A percentile compares a stretch with the other conserved stretches of the same genome.
Conservation (phyloP, 2,329 filamentous ascomycete species). For the Cytospora paraplurivora region DNA sequence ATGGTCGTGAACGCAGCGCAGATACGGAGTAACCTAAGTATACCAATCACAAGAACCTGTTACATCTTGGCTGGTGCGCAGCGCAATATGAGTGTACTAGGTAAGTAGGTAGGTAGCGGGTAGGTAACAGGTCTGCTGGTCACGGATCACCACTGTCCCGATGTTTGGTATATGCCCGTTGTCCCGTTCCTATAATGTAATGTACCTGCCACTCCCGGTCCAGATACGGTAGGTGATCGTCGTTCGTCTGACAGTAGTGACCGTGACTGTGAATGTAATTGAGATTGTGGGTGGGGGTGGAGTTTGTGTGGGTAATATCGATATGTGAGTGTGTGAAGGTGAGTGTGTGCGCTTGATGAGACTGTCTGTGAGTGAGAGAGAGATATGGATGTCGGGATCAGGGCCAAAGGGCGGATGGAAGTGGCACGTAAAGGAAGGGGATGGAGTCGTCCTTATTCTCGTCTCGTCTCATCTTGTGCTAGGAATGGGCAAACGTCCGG, state of each 20-base stretch:
- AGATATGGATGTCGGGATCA: not conserved
- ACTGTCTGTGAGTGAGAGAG: no score
- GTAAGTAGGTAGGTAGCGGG: not conserved
- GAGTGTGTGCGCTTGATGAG: no score
- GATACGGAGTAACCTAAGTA: not conserved
- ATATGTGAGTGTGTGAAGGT: no score
- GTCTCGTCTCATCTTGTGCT: not conserved
- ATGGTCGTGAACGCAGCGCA: slow-evolving; percentile 41
- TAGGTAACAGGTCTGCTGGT: slow-evolving; percentile 16
- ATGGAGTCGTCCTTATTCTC: not conserved
- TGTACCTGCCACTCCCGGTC: not conserved
- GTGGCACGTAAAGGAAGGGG: not conserved
- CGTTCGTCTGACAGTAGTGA: not conserved
- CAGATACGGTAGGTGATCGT: not conserved
- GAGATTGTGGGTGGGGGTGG: not conserved
- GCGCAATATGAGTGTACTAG: not conserved
- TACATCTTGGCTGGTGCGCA: slow-evolving; percentile 45
- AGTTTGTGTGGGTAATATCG: not conserved
- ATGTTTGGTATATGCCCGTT: slow-evolving; percentile 2
- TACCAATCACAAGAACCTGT: slow-evolving; percentile 36
- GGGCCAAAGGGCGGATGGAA: not conserved
- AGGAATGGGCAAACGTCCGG: not conserved
- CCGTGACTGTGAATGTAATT: not conserved
- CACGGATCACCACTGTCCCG: slow-evolving; percentile 15
- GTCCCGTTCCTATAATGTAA: slow-evolving; percentile 2